A percentile compares a stretch with the other conserved stretches of the same genome.
Evolutionary conservation across 1,139 yeast genomes (phyloP).

Genomic region (Protomyces arabidopsidicola): DNA sequence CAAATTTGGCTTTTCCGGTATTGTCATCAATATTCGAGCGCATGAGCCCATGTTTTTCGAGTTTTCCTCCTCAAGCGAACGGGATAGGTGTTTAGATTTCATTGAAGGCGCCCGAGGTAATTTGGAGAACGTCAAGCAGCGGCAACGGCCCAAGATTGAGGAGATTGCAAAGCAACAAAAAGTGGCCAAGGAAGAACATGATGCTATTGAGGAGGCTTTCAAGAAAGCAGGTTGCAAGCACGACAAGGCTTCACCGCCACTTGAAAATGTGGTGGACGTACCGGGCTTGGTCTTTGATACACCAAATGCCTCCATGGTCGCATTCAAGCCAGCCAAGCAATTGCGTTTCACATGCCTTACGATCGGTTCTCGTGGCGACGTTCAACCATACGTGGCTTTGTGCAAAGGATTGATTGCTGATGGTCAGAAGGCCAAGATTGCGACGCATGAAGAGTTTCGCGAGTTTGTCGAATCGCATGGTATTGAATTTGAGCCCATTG

Average conservation of each 20-base stretch:
- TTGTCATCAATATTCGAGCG: conserved; percentile 63
- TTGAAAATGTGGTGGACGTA: conserved; percentile 16
- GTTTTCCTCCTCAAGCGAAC: conserved; percentile 57
- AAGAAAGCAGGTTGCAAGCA: conserved; percentile 22
- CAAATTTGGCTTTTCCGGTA: conserved; percentile 62
- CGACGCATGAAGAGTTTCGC: conserved; percentile 76
- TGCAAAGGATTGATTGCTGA: conserved; percentile 71
- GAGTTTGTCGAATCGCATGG: conserved; percentile 69
- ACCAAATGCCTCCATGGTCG: conserved; percentile 27
- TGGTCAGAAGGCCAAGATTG: conserved; percentile 79
- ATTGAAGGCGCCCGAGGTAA: conserved; percentile 27
- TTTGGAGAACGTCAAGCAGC: not conserved
- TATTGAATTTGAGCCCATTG: conserved; percentile 64
- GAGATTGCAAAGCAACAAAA: not conserved
- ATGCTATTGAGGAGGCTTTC: conserved; percentile 30
- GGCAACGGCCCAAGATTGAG: not conserved
- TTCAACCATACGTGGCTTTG: conserved; percentile 90
- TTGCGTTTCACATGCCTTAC: conserved; percentile 68
- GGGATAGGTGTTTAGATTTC: conserved; percentile 63
- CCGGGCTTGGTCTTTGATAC: conserved; percentile 33
- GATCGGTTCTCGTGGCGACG: conserved; percentile 94
- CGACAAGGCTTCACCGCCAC: conserved; percentile 19
- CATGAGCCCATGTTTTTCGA: conserved; percentile 74
- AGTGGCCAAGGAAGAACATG: conserved; percentile 36
- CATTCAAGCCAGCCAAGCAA: conserved; percentile 36